Evolutionary conservation across 164 flowering plant species (phyloP), one percentile per base, ranked within the genome.

Genomic region (Dillenia turbinata): DNA sequence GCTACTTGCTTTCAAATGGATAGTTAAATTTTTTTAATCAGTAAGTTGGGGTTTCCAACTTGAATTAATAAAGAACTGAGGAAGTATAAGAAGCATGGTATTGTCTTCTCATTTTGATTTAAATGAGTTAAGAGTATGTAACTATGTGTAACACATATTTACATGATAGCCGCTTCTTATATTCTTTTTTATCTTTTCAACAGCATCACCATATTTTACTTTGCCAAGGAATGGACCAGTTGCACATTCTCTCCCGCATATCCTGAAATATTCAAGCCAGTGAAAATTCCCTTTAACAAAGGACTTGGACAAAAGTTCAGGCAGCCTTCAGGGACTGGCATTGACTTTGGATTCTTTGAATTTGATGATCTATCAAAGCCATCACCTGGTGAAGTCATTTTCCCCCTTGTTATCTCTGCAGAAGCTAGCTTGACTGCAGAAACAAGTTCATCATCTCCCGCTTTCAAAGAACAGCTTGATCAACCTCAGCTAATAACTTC

Each of bases 301-400:
- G 79, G 79, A 22, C 11, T 53, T 0, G 66, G 71, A 11, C 79
- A 75, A 68, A 69, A 65, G 49, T 71, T 75, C 47, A 14, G 17
- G 14, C 79, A 75, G 65, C 75, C 72, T 49, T 60, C 71, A 12
- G 79, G 76, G 19, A 68, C 72, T 17, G 79, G 79, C 7, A 61
- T 75, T 8, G 78, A 75, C 56, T 47, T 75, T 26, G 67, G 75
- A 2, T 71, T 75, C 66, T 71, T 71, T 58, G 68, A 65, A 12
- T 52, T 59, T 24, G 62, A 69, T 19, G 69, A 67, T 44, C 64
- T 71, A 16, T 63, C 73, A 22, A 69, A 75, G 33, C 68, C 70
- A 11, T 44, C 52, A 9, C 48, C 60, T 9, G 68, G 56, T 51
- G 77, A 67, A 45, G 72, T 65, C 56, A 68, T 69, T 12, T 75